Percentiles rank a stretch among this genome's conserved stretches.
These are phyloP conservation scores for Aspergillus fumigatus DNA, from an alignment of 2,329 filamentous ascomycete genomes.

Conservation along the genomic window DNA sequence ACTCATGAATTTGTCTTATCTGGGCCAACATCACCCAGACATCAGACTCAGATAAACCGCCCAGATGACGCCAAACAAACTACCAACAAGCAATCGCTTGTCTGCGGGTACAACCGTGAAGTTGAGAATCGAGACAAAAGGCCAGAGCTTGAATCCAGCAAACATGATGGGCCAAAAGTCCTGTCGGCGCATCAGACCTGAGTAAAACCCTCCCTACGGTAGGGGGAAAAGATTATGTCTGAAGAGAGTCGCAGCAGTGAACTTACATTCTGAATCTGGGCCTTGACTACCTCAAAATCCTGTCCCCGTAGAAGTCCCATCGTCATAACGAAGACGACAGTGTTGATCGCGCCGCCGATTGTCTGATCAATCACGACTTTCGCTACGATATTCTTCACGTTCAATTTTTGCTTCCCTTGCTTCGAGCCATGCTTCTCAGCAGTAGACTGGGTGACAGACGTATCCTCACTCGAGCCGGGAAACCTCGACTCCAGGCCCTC, in stretches of 20 bases:
- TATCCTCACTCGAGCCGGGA: constrained; percentile 40
- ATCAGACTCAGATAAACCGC: constrained; percentile 36
- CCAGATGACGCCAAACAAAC: constrained; percentile 36
- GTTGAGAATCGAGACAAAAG: constrained; percentile 35
- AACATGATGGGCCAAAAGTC: constrained; percentile 35
- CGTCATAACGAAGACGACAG: constrained; percentile 51
- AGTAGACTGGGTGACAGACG: constrained; percentile 2
- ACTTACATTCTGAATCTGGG: constrained; percentile 32
- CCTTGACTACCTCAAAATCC: constrained; percentile 26
- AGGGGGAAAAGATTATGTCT: neutral
- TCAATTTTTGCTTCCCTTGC: constrained; percentile 18
- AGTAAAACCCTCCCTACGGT: neutral
- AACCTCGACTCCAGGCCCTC: constrained; percentile 51
- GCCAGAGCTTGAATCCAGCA: constrained; percentile 39
- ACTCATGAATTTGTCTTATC: neutral
- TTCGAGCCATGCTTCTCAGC: constrained; percentile 10
- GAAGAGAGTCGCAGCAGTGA: neutral
- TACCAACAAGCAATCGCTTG: constrained; percentile 31
- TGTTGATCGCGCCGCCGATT: constrained; percentile 54
- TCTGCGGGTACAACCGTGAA: constrained; percentile 36
- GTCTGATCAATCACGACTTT: constrained; percentile 59
- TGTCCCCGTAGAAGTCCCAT: constrained; percentile 48
- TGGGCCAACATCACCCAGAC: constrained; percentile 13
- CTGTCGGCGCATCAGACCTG: constrained; percentile 14
- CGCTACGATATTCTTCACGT: constrained; percentile 36